Base-by-base conservation (phyloP, 2,329 filamentous ascomycete species). In the Nothomitra cinnamomea region DNA sequence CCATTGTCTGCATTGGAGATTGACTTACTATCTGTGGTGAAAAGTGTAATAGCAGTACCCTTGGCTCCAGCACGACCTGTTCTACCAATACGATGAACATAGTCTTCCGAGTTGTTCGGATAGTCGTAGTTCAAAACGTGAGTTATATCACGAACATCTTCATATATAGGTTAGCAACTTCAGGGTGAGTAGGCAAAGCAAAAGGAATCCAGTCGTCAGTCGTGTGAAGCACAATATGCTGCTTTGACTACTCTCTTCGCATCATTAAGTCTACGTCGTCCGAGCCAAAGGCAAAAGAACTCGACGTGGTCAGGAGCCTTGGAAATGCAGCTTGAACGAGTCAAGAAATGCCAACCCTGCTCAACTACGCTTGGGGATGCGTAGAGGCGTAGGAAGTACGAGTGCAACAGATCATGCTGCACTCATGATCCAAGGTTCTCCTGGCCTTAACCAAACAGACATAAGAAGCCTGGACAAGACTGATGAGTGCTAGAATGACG, bases 121-220 rank as follows among this genome's bases (percentile, higher is more conserved):
- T 96, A 96, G 71, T 96, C 92, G 86, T 96, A 95, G 82, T 96
- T 96, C 75, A 98, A 80, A 73, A 98, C 92, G 76, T 98, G 92
- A 73, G 92, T 96, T 76, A 98, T 98, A 79, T 98, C 94, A 75
- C 89, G 90, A 77, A 98, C 92, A 85, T 98, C 92, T 96, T 95
- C 67, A 73, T 66, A 75, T 69, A 74, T 68, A 79, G 77, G 85
- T 94, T 94, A 94, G 87, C 80, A 80, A 69, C 65, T 64, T 71
- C 74, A 78, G 32, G 75, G 71, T 73, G 65, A 70, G 65, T 65
- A 56, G 59, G 60, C 61, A 57, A 63, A 69, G 64, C 64, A 69
- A 69, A 66, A 65, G 66, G 69, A 71, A 69, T 76, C 76, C 68
- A 70, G 73, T 72, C 66, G 70, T 72, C 74, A 72, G 45, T 73